These are phyloP conservation scores for Leishmania tropica DNA, from an alignment of 208 protist genomes.

Conservation along the genomic window DNA sequence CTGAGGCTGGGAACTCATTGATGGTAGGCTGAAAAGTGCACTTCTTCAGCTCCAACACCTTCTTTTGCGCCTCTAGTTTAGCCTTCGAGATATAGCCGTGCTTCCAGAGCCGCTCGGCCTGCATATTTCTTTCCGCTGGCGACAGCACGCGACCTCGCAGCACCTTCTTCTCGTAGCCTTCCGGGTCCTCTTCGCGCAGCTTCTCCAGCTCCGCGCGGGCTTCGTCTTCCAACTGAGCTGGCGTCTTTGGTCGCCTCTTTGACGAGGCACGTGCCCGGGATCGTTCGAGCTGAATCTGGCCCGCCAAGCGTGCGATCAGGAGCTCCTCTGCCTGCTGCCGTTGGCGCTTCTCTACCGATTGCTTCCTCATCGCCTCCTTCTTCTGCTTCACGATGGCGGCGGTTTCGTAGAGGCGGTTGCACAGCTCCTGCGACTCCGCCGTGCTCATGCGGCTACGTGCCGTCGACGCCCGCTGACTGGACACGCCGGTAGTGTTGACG, in stretches of 20 bases:
- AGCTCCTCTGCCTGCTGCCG: slow-evolving; percentile 57
- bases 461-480: slow-evolving; percentile 12
- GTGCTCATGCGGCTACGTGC: slow-evolving; percentile 20
- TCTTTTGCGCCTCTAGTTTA: slow-evolving; percentile 38
- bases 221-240: slow-evolving; percentile 25
- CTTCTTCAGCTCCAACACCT: slow-evolving; percentile 32
- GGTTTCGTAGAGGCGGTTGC: slow-evolving; percentile 50
- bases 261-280: not conserved
- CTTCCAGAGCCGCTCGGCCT: slow-evolving; percentile 42
- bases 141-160: slow-evolving; percentile 36
- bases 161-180: slow-evolving; percentile 39
- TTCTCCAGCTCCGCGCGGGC: slow-evolving; percentile 47
- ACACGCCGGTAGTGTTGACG: slow-evolving; percentile 11
- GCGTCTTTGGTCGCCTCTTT: slow-evolving; percentile 21
- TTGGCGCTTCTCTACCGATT: slow-evolving; percentile 33
- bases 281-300: slow-evolving; percentile 40
- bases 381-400: slow-evolving; percentile 19
- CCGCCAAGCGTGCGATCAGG: slow-evolving; percentile 52
- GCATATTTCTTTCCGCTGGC: slow-evolving; percentile 33
- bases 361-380: slow-evolving; percentile 24
- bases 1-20: slow-evolving; percentile 29
- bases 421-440: slow-evolving; percentile 24
- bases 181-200: slow-evolving; percentile 34
- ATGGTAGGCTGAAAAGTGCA: slow-evolving; percentile 66
- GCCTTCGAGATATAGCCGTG: slow-evolving; percentile 47